phyloP scores from a whole-genome alignment of 768 basidiomycete species.

The Lentinula raphanica region DNA sequence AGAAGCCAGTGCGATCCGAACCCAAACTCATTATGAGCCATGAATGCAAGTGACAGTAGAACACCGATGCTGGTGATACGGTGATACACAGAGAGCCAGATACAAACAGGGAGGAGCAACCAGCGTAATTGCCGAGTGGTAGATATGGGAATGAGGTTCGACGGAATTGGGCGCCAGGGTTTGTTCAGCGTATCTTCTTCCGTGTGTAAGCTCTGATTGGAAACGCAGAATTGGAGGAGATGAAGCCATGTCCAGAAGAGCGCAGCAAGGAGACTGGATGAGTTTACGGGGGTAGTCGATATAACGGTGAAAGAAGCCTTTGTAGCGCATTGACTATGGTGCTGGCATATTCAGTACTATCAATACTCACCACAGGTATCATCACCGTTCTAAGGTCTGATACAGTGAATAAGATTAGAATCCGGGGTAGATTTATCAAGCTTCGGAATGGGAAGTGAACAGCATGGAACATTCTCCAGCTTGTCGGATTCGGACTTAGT shows the following conservation, averaged over 20 bases:
- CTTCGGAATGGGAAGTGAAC: background rate
- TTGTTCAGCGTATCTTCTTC: conserved; percentile 26
- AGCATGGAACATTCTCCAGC: background rate
- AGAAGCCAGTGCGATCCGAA: conserved; percentile 8
- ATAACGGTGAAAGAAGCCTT: background rate
- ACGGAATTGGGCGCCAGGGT: conserved; percentile 25
- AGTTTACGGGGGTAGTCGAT: background rate
- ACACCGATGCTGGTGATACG: conserved; percentile 13
- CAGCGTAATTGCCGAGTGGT: conserved; percentile 21
- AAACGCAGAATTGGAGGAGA: conserved; percentile 22
- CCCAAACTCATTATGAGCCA: conserved; percentile 22
- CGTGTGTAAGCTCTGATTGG: conserved; percentile 23
- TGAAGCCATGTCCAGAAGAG: conserved; percentile 26
- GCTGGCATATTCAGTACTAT: no score
- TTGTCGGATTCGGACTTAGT: background rate
- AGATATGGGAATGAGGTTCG: conserved; percentile 19
- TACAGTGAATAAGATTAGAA: background rate
- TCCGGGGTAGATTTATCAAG: background rate
- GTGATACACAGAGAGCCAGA: conserved; percentile 8
- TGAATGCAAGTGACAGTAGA: conserved; percentile 12
- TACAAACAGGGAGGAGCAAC: conserved; percentile 20
- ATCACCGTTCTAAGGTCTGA: background rate
- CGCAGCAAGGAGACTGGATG: background rate
- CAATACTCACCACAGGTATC: background rate
- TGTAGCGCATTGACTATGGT: background rate